These are phyloP conservation scores for Astrothelium macrocarpum DNA, from an alignment of 495 filamentous ascomycete genomes.

Conservation along the genomic window DNA sequence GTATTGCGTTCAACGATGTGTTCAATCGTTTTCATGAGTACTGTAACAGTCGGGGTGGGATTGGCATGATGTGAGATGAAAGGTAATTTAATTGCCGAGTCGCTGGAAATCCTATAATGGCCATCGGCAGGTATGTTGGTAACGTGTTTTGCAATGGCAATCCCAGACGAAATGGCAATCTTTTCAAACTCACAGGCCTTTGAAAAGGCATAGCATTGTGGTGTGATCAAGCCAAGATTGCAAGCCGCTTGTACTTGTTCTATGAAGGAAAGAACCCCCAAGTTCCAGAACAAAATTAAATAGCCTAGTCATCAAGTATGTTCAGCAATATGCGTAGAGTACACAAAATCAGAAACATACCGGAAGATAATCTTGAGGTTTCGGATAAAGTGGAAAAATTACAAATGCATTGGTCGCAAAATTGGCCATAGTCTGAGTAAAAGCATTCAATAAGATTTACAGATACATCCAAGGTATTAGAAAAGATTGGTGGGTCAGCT, in stretches of 20 bases:
- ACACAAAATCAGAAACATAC: neutral
- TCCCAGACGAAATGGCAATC: neutral
- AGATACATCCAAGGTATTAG: neutral
- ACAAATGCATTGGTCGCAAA: neutral
- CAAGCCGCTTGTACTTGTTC: neutral
- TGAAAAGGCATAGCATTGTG: neutral
- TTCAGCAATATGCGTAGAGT: neutral
- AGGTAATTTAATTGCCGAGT: neutral
- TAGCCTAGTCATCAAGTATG: neutral
- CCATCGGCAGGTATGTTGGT: neutral
- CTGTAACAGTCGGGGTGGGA: neutral
- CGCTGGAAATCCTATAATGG: neutral
- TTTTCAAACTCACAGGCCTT: neutral
- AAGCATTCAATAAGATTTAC: neutral
- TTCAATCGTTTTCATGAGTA: neutral
- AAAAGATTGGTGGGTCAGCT: neutral
- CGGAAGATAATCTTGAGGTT: neutral
- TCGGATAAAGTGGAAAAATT: neutral
- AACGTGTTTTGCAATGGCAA: neutral
- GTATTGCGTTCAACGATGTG: neutral
- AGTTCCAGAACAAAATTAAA: neutral
- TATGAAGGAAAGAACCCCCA: neutral
- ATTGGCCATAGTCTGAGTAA: neutral
- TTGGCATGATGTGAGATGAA: neutral
- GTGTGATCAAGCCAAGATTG: neutral